phyloP scores from a whole-genome alignment of 2,329 filamentous ascomycete species.

The Neofusicoccum cordaticola region DNA sequence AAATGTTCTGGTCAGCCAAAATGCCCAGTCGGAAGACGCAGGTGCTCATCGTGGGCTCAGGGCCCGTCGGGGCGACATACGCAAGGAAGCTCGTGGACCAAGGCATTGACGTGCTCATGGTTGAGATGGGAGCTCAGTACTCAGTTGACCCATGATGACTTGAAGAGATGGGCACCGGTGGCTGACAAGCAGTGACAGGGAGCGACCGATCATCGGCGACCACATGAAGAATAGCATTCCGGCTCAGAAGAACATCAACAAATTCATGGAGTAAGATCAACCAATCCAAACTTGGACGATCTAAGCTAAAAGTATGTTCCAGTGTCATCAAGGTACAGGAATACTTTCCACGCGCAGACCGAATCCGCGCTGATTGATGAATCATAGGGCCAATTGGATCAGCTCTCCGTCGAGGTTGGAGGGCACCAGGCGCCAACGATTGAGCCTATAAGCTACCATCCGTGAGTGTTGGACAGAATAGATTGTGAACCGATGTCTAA shows the following conservation, averaged over 20 bases:
- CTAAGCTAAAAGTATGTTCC: not conserved
- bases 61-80: not conserved
- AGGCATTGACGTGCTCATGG: not conserved
- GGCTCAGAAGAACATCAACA: slow-evolving; percentile 23
- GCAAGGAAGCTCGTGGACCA: not conserved
- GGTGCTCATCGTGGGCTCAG: too few species aligned
- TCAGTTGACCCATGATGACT: not conserved
- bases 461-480: too few species aligned
- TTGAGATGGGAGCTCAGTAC: not conserved
- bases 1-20: too few species aligned
- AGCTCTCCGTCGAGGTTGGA: too few species aligned
- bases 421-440: too few species aligned
- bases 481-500: not conserved
- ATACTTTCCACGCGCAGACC: too few species aligned
- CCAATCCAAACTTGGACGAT: not conserved
- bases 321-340: not conserved
- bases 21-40: too few species aligned
- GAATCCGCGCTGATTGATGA: too few species aligned
- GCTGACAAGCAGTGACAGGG: not conserved
- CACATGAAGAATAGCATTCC: slow-evolving; percentile 26
- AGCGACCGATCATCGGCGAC: slow-evolving; percentile 21
- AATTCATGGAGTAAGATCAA: slow-evolving; percentile 16
- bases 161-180: not conserved
- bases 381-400: too few species aligned
- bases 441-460: too few species aligned